Conservation (phyloP, 768 basidiomycete species). For the Tricholomella constricta region DNA sequence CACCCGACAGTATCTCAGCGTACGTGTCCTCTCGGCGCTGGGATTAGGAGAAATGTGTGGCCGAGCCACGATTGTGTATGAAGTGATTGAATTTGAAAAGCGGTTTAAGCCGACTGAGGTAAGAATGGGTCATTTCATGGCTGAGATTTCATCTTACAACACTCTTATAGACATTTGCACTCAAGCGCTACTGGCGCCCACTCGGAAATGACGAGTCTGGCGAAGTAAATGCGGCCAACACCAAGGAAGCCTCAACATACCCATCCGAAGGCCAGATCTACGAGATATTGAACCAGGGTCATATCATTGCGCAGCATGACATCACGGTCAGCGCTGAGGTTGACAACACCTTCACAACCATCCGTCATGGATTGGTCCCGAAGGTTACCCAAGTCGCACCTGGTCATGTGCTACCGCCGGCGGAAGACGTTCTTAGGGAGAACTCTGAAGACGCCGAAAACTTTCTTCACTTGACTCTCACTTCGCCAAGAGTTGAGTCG, state of each 20-base stretch:
- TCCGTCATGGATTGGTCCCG: not conserved
- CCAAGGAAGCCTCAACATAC: not conserved
- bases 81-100: not conserved
- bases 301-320: not conserved
- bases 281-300: not conserved
- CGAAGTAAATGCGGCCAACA: too few species aligned
- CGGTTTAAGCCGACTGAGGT: not conserved
- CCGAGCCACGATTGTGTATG: constrained; percentile 2
- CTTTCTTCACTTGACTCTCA: too few species aligned
- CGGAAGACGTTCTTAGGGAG: too few species aligned
- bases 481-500: too few species aligned
- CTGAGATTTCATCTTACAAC: too few species aligned
- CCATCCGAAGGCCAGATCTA: not conserved
- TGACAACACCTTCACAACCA: not conserved
- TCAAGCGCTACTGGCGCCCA: constrained; percentile 10
- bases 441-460: too few species aligned
- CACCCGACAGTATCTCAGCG: not conserved
- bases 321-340: not conserved
- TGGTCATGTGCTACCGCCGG: not conserved
- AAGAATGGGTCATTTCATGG: too few species aligned
- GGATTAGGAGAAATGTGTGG: not conserved
- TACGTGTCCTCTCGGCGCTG: not conserved
- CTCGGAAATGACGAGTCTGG: not conserved
- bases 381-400: not conserved
- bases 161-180: not conserved